phyloP scores from a whole-genome alignment of 192 early-diverging fungal genomes.

The Chytriomyces confervae region DNA sequence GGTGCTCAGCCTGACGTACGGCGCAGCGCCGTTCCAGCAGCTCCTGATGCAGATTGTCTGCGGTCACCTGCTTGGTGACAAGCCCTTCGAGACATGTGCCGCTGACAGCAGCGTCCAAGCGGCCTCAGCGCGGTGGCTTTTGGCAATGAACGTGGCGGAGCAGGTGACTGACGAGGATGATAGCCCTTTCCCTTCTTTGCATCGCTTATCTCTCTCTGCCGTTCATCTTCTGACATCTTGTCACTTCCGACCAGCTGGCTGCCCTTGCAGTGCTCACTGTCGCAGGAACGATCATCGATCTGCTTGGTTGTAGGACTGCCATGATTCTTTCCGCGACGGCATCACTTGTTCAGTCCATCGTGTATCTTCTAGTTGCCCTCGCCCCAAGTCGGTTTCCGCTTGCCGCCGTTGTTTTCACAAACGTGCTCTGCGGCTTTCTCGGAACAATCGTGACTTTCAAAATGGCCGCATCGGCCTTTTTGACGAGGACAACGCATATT shows the following conservation, averaged over 20 bases:
- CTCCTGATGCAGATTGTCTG: conserved; percentile 14
- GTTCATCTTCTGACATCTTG: too few relatives aligned
- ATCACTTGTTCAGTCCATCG: neutral
- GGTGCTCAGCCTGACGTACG: neutral
- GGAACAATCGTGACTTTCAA: conserved; percentile 4
- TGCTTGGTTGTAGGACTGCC: neutral
- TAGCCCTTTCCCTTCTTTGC: too few relatives aligned
- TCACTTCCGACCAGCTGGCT: neutral
- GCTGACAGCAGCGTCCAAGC: neutral
- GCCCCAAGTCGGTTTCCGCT: neutral
- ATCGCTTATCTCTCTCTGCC: too few relatives aligned
- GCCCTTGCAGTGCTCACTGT: conserved; percentile 6
- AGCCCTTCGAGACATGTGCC: conserved; percentile 16
- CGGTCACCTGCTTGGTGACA: neutral
- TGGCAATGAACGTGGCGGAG: neutral
- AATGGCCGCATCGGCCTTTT: conserved; percentile 14
- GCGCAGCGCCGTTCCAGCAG: conserved; percentile 16
- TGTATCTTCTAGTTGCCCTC: neutral
- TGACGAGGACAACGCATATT: neutral
- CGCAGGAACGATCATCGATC: conserved; percentile 16
- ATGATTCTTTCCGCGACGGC: neutral
- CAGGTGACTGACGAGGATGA: neutral
- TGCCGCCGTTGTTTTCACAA: neutral
- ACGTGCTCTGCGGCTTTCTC: neutral
- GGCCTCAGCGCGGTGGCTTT: conserved; percentile 2